Evolutionary conservation across 257 asterid species (phyloP).

Genomic region (Solanum ossicruentum): DNA sequence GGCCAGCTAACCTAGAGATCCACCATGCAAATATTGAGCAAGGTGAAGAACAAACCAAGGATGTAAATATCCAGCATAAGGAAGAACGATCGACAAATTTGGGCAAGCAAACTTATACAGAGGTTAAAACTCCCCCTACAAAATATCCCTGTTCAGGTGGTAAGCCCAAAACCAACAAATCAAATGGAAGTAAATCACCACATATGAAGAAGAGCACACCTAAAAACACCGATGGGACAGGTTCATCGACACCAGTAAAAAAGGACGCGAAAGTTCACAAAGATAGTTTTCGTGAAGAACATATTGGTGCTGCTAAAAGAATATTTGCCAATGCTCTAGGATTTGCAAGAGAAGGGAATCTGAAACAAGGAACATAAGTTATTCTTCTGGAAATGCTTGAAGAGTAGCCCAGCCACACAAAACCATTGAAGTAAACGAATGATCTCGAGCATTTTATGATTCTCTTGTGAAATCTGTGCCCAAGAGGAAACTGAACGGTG

Average conservation of each 20-base stretch:
- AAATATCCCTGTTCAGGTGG: slow-evolving; percentile 8
- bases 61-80: slow-evolving; percentile 7
- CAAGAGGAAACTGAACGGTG: not conserved
- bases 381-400: not conserved
- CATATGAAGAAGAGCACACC: slow-evolving; percentile 11
- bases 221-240: slow-evolving; percentile 4
- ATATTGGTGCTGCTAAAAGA: slow-evolving; percentile 88
- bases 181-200: slow-evolving; percentile 7
- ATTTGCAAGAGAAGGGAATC: slow-evolving; percentile 27
- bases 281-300: slow-evolving; percentile 43
- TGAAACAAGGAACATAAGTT: slow-evolving; percentile 8
- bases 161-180: slow-evolving; percentile 3
- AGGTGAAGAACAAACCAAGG: slow-evolving; percentile 5
- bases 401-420: not conserved
- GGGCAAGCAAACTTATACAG: not conserved
- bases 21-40: slow-evolving; percentile 8
- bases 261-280: slow-evolving; percentile 12
- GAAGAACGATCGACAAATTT: slow-evolving; percentile 12
- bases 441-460: not conserved
- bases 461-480: not conserved
- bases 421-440: not conserved
- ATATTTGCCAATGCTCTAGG: slow-evolving; percentile 89
- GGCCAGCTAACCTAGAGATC: slow-evolving; percentile 21
- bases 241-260: slow-evolving; percentile 14
- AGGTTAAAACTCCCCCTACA: slow-evolving; percentile 7